phyloP scores from a whole-genome alignment of 2,329 filamentous ascomycete genomes.

The Ophiostoma perfectum region DNA sequence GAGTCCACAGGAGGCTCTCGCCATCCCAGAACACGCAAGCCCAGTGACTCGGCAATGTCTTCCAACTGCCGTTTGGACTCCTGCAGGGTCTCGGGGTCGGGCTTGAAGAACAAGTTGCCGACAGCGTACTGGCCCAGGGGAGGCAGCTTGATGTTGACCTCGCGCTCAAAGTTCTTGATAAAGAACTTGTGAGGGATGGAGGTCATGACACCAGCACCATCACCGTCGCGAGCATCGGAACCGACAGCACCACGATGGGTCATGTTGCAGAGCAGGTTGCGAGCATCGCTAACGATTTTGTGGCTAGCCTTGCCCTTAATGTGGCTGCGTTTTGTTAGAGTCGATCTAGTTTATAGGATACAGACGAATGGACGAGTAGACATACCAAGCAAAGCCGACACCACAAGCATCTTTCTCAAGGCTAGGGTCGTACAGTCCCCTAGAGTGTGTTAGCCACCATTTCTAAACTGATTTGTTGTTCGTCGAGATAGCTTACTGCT shows the following conservation, averaged over 20 bases:
- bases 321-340: conserved; percentile 52
- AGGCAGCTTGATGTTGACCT: conserved; percentile 82
- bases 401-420: conserved; percentile 99
- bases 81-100: conserved; percentile 80
- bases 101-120: conserved; percentile 98
- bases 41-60: conserved; percentile 82
- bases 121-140: conserved; percentile 90
- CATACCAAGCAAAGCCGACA: conserved; percentile 80
- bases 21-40: conserved; percentile 90
- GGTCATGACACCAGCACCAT: conserved; percentile 98
- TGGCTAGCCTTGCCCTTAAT: conserved; percentile 97
- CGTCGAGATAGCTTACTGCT: conserved; percentile 58
- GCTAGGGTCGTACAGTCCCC: conserved; percentile 89
- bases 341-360: neutral
- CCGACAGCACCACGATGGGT: conserved; percentile 98
- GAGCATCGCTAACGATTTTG: conserved; percentile 95
- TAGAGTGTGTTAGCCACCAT: conserved; percentile 28
- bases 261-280: conserved; percentile 98
- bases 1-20: conserved; percentile 93
- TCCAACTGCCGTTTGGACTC: conserved; percentile 91
- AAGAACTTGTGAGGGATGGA: conserved; percentile 98
- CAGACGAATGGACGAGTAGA: neutral
- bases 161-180: conserved; percentile 92
- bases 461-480: conserved; percentile 12
- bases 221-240: conserved; percentile 94